phyloP scores from a whole-genome alignment of 1,284 basidiomycete species.

The Gomphus bonarii region DNA sequence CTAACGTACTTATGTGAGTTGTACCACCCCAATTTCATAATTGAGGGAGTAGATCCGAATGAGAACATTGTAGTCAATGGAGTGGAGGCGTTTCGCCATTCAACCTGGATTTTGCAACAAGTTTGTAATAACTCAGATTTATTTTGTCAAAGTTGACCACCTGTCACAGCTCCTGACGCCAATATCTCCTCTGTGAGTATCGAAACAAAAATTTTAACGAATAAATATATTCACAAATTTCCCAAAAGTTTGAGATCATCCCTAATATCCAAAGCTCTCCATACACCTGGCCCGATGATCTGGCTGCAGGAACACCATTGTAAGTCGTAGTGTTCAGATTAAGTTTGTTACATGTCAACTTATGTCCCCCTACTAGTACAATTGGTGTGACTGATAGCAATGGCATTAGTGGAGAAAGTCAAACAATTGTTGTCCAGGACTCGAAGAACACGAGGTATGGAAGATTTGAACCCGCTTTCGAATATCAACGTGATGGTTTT shows the following conservation, averaged over 20 bases:
- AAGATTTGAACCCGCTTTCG: background rate
- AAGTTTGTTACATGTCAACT: background rate
- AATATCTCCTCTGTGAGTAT: background rate
- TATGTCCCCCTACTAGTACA: background rate
- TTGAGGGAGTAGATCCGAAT: too few relatives aligned
- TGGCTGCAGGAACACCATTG: constrained; percentile 7
- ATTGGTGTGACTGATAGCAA: background rate
- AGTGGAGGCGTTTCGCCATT: constrained; percentile 1
- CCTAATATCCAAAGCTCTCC: constrained; percentile 15
- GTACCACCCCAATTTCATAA: background rate
- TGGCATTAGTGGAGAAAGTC: background rate
- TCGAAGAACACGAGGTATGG: constrained; percentile 5
- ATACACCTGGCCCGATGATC: constrained; percentile 11
- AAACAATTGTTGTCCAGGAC: background rate
- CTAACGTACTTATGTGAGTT: background rate
- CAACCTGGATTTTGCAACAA: background rate
- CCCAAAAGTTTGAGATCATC: background rate
- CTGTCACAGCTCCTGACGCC: background rate
- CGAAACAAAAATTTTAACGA: background rate
- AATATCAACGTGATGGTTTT: background rate
- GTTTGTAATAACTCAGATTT: background rate
- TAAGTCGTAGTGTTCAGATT: background rate
- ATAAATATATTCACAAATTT: background rate
- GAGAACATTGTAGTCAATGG: background rate
- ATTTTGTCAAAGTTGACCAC: background rate